Conservation (phyloP, 306 rosid species). For the Pueraria montana region DNA sequence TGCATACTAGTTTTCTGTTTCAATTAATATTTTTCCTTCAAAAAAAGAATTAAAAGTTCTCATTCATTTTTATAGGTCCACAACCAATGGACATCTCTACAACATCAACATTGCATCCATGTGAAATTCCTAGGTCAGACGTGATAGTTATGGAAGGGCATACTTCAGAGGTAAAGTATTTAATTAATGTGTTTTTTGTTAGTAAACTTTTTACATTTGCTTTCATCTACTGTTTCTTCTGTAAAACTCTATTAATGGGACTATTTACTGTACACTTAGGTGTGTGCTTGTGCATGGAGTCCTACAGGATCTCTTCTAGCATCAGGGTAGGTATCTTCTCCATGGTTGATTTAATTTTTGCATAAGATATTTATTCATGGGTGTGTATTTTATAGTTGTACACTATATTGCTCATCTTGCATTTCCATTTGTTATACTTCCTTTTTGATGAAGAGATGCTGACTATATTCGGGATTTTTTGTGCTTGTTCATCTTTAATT, state of each 20-base stretch:
- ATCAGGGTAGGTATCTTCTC: constrained; percentile 74
- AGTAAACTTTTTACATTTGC: neutral
- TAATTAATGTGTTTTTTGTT: constrained; percentile 23
- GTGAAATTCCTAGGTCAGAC: constrained; percentile 81
- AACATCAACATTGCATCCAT: constrained; percentile 62
- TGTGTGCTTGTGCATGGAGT: constrained; percentile 98
- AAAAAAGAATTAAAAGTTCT: neutral
- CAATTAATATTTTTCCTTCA: constrained; percentile 34
- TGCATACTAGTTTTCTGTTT: constrained; percentile 19
- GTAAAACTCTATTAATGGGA: constrained; percentile 23
- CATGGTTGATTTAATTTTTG: constrained; percentile 34
- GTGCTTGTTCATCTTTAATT: constrained; percentile 26
- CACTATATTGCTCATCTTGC: constrained; percentile 18
- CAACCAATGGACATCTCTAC: constrained; percentile 82
- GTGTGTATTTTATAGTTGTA: constrained; percentile 12
- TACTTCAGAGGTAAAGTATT: constrained; percentile 82
- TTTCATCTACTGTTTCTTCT: constrained; percentile 31
- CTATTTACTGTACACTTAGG: constrained; percentile 64
- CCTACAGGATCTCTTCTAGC: constrained; percentile 95
- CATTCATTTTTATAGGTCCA: constrained; percentile 60
- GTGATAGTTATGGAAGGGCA: constrained; percentile 94
- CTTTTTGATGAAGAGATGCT: constrained; percentile 7
- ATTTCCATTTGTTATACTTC: constrained; percentile 20
- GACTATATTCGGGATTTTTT: neutral
- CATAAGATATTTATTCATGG: constrained; percentile 6